phyloP scores from a whole-genome alignment of 805 yeast species.

The Lachancea cidri region DNA sequence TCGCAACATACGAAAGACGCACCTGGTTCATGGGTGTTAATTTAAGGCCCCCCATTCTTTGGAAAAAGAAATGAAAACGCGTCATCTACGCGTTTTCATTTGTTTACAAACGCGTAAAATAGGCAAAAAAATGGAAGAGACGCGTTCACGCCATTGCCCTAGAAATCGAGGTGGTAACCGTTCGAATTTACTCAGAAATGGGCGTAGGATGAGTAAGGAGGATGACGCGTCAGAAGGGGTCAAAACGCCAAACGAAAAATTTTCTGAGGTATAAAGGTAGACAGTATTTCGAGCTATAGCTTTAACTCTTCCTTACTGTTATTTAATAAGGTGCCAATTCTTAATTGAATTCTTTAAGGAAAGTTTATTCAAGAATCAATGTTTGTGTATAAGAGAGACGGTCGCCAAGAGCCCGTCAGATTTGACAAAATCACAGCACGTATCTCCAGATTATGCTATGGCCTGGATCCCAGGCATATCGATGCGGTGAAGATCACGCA shows the following conservation, averaged over 20 bases:
- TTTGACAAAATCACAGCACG: constrained; percentile 96
- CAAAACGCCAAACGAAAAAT: neutral
- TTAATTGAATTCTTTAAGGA: neutral
- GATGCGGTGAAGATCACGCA: constrained; percentile 96
- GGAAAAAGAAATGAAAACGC: neutral
- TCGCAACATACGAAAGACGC: too few species aligned
- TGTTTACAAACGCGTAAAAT: neutral
- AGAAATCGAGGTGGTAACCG: neutral
- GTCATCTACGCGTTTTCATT: neutral
- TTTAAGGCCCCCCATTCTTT: neutral
- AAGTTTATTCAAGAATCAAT: constrained; percentile 32
- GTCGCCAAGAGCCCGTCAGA: constrained; percentile 89
- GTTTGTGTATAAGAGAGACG: constrained; percentile 90
- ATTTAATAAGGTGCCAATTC: neutral
- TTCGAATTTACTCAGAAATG: neutral
- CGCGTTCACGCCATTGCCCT: neutral
- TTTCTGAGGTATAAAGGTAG: neutral
- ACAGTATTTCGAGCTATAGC: too few species aligned
- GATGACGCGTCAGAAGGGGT: neutral
- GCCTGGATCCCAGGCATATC: constrained; percentile 84
- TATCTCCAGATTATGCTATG: constrained; percentile 89
- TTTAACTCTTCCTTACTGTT: neutral
- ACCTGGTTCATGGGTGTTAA: neutral
- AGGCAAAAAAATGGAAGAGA: neutral
- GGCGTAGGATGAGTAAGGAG: neutral